A percentile compares a stretch with the other conserved stretches of the same genome.
Conservation (phyloP, 805 yeast species). For the Lachancea nothofagi region DNA sequence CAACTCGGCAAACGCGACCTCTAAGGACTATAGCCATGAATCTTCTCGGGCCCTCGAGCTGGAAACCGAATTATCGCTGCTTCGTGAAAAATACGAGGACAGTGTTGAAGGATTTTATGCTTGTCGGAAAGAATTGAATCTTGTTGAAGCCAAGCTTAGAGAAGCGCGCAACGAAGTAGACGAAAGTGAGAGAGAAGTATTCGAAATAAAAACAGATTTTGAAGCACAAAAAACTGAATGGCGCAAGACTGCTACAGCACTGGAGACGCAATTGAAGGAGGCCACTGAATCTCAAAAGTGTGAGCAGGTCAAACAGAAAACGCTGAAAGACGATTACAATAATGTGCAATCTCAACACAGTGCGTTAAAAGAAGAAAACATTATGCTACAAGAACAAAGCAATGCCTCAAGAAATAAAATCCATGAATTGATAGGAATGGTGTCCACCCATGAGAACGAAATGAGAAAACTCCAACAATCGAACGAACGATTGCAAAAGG, state of each 20-base stretch:
- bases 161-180: slow-evolving; percentile 5
- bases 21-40: background rate
- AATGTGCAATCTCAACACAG: background rate
- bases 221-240: background rate
- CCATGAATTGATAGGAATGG: slow-evolving; percentile 5
- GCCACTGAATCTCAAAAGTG: background rate
- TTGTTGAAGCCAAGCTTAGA: background rate
- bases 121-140: slow-evolving; percentile 8
- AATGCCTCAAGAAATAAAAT: slow-evolving; percentile 4
- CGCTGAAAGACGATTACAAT: background rate
- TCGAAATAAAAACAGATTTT: slow-evolving; percentile 4
- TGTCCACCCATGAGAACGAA: slow-evolving; percentile 3
- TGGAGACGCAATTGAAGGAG: background rate
- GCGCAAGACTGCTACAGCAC: background rate
- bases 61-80: slow-evolving; percentile 5
- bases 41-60: background rate
- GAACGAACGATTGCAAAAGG: background rate
- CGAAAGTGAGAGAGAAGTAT: background rate
- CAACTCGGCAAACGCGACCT: background rate
- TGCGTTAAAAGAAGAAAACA: background rate
- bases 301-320: background rate
- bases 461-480: slow-evolving; percentile 5
- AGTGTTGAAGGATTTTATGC: slow-evolving; percentile 3
- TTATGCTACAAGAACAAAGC: slow-evolving; percentile 14
- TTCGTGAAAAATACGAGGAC: slow-evolving; percentile 6